Evolutionary conservation across 2,329 filamentous ascomycete genomes (phyloP).

Genomic region (Rutstroemia sp.): DNA sequence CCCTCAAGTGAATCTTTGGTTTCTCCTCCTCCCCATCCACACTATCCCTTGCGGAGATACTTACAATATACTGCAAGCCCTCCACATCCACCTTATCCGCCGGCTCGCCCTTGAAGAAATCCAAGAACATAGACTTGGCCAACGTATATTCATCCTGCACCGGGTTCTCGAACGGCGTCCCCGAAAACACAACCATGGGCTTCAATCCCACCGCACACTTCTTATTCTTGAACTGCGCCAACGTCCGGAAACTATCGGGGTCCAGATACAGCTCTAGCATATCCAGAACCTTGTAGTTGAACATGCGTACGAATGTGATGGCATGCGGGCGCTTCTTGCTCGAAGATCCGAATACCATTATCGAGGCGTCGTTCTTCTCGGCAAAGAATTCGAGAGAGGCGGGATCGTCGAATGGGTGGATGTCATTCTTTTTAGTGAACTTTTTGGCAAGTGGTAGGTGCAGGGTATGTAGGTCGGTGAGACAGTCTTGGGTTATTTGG

Average conservation of each 20-base stretch:
- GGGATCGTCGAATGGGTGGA: slow-evolving; percentile 90
- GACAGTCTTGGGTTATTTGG: slow-evolving; percentile 71
- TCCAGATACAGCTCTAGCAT: slow-evolving; percentile 90
- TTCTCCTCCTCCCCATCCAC: slow-evolving; percentile 39
- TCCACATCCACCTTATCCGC: slow-evolving; percentile 85
- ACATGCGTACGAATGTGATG: slow-evolving; percentile 75
- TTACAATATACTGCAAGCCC: slow-evolving; percentile 85
- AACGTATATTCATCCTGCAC: slow-evolving; percentile 73
- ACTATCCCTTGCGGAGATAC: slow-evolving; percentile 66
- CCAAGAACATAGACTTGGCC: slow-evolving; percentile 78
- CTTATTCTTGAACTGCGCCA: slow-evolving; percentile 68
- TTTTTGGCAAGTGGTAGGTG: slow-evolving; percentile 80
- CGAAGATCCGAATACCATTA: slow-evolving; percentile 77
- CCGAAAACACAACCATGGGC: slow-evolving; percentile 86
- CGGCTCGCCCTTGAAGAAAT: slow-evolving; percentile 81
- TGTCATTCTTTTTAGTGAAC: slow-evolving; percentile 94
- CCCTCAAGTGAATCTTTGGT: slow-evolving; percentile 59
- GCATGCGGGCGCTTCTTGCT: slow-evolving; percentile 95
- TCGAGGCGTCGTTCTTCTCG: slow-evolving; percentile 87
- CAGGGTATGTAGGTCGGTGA: slow-evolving; percentile 78
- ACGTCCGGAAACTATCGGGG: slow-evolving; percentile 59
- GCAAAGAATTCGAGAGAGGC: slow-evolving; percentile 89
- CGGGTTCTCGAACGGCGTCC: slow-evolving; percentile 78
- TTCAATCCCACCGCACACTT: slow-evolving; percentile 76
- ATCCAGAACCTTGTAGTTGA: slow-evolving; percentile 81